Evolutionary conservation across 1,284 basidiomycete genomes (phyloP).

Genomic region (Ceratobasidium sp.): DNA sequence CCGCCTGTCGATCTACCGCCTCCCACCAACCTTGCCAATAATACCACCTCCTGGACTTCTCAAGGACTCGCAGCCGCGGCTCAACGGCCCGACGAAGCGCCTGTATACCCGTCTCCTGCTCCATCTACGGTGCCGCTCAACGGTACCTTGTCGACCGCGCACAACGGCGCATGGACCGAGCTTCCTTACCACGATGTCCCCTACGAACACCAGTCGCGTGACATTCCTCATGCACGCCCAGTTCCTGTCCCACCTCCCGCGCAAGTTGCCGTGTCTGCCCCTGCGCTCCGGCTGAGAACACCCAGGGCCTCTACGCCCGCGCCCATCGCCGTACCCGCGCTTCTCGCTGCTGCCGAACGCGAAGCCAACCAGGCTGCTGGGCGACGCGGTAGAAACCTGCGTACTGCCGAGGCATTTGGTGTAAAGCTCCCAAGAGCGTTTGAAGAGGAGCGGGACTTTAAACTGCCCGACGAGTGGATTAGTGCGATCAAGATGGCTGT

Average conservation of each 20-base stretch:
- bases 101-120: slow-evolving; percentile 5
- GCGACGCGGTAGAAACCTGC: slow-evolving; percentile 63
- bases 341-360: slow-evolving; percentile 67
- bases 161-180: slow-evolving; percentile 34
- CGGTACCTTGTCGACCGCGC: not conserved
- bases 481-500: not conserved
- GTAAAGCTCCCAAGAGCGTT: slow-evolving; percentile 63
- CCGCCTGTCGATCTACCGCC: slow-evolving; percentile 1
- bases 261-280: slow-evolving; percentile 19
- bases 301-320: slow-evolving; percentile 49
- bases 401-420: slow-evolving; percentile 70
- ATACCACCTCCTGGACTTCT: not conserved
- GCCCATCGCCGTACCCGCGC: slow-evolving; percentile 56
- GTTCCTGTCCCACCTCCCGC: not conserved
- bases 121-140: slow-evolving; percentile 6
- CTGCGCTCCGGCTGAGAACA: slow-evolving; percentile 40
- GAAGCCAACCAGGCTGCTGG: slow-evolving; percentile 61
- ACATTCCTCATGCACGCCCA: slow-evolving; percentile 1
- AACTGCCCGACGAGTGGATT: slow-evolving; percentile 58
- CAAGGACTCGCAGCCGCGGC: not conserved
- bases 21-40: too few relatives aligned
- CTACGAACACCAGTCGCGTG: slow-evolving; percentile 39
- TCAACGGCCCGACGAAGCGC: not conserved
- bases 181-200: slow-evolving; percentile 41
- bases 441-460: slow-evolving; percentile 64